Base-by-base conservation (phyloP, 2,329 filamentous ascomycete genomes). In the Fusarium compactum region DNA sequence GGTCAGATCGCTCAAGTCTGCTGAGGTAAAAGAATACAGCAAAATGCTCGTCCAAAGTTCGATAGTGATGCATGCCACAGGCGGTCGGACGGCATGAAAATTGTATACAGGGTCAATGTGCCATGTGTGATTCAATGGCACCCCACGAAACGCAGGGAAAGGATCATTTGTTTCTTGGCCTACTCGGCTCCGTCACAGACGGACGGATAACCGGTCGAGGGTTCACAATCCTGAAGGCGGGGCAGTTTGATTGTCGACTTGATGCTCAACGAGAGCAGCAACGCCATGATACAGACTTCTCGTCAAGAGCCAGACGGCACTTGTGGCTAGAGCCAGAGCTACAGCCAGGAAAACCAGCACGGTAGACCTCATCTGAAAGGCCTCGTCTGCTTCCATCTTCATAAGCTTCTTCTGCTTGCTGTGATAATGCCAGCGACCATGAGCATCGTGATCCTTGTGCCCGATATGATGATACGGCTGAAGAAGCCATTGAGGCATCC, bases 351-450 rank as follows among this genome's bases (percentile, higher is more conserved):
- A 81, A 6, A 85, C 75, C 25, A 91, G 79, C n/a, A 92, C 84
- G 22, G 80, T 80, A 14, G 82, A 80, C 25, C 88, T 84, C 76
- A 91, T 82, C 76, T 86, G 85, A 68, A 92, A 89, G 5, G 90
- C 90, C 74, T 92, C 89, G 5, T 82, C 83, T 18, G 89, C 83
- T 76, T 92, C 88, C 82, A 90, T 81, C 76, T 81, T 85, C 74
- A 90, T 84, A 56, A 92, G 81, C 76, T 89, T 88, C 64, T 85
- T 82, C 78, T 89, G 86, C 76, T 87, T 85, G 69, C 82, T 84
- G 77, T 87, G 86, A 67, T 87, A 88, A 70, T 85, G 84, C 77
- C 79, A 82, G 20, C 77, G 71, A 38, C 74, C 70, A 48, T 66
- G 58, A 50, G 51, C 43, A 41, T 69, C 65, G 77, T 77, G 74